These are phyloP conservation scores for Kazachstania kunashirensis DNA, from an alignment of 805 yeast species.

Conservation along the genomic window DNA sequence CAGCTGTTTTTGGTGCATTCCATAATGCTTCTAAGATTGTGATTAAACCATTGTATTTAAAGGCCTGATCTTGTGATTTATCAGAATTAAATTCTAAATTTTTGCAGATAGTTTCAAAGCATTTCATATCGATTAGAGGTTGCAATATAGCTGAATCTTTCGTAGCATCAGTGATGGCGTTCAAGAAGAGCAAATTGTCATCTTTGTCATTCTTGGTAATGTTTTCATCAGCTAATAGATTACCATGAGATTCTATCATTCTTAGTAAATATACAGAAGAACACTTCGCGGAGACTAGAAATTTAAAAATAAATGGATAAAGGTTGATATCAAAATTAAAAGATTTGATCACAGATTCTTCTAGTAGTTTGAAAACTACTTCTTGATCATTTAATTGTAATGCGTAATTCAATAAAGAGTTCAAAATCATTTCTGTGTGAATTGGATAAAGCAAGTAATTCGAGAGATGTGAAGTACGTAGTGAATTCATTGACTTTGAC, in stretches of 20 bases:
- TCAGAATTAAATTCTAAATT: constrained; percentile 9
- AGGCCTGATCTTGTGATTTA: background rate
- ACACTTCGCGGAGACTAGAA: constrained; percentile 23
- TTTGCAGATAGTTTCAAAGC: constrained; percentile 24
- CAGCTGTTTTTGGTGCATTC: constrained; percentile 21
- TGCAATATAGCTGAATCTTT: constrained; percentile 18
- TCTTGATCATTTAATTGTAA: constrained; percentile 25
- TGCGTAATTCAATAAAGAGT: constrained; percentile 22
- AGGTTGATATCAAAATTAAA: constrained; percentile 24
- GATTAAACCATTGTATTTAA: constrained; percentile 26
- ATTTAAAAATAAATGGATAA: constrained; percentile 30
- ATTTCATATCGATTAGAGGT: constrained; percentile 23
- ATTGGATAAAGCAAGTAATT: constrained; percentile 20
- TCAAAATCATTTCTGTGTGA: constrained; percentile 17
- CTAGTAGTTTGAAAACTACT: constrained; percentile 30
- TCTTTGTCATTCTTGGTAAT: background rate
- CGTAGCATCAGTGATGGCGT: constrained; percentile 16
- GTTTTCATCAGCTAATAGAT: constrained; percentile 2
- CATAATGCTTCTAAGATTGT: constrained; percentile 26
- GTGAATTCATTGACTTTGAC: background rate
- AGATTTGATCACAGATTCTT: constrained; percentile 33
- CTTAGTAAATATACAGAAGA: constrained; percentile 27
- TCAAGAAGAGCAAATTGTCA: constrained; percentile 18
- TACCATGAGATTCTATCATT: constrained; percentile 31
- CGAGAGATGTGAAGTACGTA: constrained; percentile 7